phyloP scores from a whole-genome alignment of 1,284 basidiomycete genomes.

The Ganoderma resinaceum region DNA sequence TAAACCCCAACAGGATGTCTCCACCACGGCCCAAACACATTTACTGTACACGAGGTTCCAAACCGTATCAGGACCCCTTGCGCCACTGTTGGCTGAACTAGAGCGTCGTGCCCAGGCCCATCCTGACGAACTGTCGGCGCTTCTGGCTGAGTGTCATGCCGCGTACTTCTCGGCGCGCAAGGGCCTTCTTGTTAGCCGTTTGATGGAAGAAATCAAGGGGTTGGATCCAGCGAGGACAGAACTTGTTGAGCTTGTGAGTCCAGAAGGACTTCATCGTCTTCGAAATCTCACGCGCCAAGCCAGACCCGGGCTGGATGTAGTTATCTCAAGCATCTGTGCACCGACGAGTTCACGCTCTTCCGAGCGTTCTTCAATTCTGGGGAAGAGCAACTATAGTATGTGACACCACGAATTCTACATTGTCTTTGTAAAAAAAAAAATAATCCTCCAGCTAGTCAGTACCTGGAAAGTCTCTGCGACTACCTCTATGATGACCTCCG shows the following conservation, averaged over 20 bases:
- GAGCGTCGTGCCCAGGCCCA: conserved; percentile 77
- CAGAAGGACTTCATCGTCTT: background rate
- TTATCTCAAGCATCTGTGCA: conserved; percentile 89
- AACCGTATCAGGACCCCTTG: conserved; percentile 72
- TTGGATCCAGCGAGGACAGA: conserved; percentile 82
- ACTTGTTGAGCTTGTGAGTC: conserved; percentile 82
- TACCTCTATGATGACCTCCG: conserved; percentile 93
- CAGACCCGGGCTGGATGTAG: conserved; percentile 90
- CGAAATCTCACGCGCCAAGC: conserved; percentile 10
- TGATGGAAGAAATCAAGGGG: conserved; percentile 83
- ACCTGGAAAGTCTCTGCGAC: conserved; percentile 90
- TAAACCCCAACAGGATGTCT: conserved; percentile 66
- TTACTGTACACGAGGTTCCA: conserved; percentile 90
- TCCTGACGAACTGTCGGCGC: conserved; percentile 78
- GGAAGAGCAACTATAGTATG: conserved; percentile 85
- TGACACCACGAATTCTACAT: conserved; percentile 30
- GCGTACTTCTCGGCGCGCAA: conserved; percentile 83
- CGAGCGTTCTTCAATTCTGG: conserved; percentile 87
- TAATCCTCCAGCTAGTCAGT: conserved; percentile 59
- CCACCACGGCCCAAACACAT: conserved; percentile 82
- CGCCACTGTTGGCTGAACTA: conserved; percentile 83
- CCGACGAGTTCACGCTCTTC: conserved; percentile 87
- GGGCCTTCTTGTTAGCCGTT: conserved; percentile 69
- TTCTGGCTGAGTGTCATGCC: conserved; percentile 84
- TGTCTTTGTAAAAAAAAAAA: conserved; percentile 10